These are phyloP conservation scores for Claviceps citrina DNA, from an alignment of 2,329 filamentous ascomycete genomes.

Conservation along the genomic window DNA sequence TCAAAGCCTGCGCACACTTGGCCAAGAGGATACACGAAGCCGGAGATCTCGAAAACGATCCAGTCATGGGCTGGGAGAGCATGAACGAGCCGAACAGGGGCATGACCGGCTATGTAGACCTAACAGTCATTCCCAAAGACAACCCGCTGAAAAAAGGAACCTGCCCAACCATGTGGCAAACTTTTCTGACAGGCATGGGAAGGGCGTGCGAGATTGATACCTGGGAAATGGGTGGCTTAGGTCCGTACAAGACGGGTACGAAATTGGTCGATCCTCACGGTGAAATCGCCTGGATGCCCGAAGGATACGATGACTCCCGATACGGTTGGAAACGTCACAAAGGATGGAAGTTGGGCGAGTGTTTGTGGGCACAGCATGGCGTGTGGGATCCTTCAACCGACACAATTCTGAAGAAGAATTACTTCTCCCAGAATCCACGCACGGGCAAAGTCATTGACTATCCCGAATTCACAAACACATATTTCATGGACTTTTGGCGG, in stretches of 20 bases:
- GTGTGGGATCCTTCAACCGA: conserved; percentile 80
- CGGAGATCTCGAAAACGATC: conserved; percentile 70
- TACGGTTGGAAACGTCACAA: conserved; percentile 86
- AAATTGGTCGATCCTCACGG: conserved; percentile 78
- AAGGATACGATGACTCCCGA: conserved; percentile 66
- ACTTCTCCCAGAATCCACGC: conserved; percentile 66
- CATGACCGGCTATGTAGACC: conserved; percentile 66
- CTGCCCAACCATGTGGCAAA: conserved; percentile 86
- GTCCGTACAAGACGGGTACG: conserved; percentile 77
- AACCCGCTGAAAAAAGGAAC: conserved; percentile 88
- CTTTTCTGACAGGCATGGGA: conserved; percentile 80
- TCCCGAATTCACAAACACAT: conserved; percentile 75
- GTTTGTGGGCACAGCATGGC: conserved; percentile 91
- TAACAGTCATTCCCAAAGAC: conserved; percentile 67
- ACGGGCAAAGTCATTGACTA: conserved; percentile 65
- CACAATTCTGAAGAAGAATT: conserved; percentile 64
- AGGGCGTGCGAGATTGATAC: conserved; percentile 77
- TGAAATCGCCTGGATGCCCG: conserved; percentile 66
- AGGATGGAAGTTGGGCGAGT: conserved; percentile 84
- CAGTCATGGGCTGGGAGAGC: conserved; percentile 90
- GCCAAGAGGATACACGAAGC: conserved; percentile 77
- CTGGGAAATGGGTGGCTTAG: conserved; percentile 87
- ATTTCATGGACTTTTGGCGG: conserved; percentile 78
- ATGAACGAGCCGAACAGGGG: conserved; percentile 91
- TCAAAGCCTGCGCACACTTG: conserved; percentile 64